Base-by-base conservation (phyloP, 768 basidiomycete genomes). In the Pisolithus albus region DNA sequence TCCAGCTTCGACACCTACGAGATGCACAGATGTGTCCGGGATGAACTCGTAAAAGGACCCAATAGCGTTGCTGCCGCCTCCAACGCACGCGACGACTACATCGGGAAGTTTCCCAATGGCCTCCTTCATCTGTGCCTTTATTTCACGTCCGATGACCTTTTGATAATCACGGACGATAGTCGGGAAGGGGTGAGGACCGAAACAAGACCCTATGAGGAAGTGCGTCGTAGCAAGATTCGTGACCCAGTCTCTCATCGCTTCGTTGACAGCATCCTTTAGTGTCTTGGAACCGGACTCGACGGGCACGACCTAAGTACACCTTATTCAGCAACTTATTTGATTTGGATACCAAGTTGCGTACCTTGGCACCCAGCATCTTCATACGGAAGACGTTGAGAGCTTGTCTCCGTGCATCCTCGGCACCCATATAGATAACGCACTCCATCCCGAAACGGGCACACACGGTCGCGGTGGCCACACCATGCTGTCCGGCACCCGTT, bases 151-250 rank as follows among this genome's bases (percentile, higher is more conserved):
- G 58, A 99, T 99, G 34, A 98, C 81, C 58, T 85, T 84, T 65
- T 99, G 96, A 80, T 94, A 98, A 69, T 99, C 96, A 44, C 96
- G 86, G 40, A 99, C 96, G 52, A 99, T 91, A 19, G 96, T 98
- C 1, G 96, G 96, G 83, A 99, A 98, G 2, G 96, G 96, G 68
- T 97, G 94, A 3, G 96, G 96, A 15, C 95, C 96, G 58, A 99
- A 97, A 40, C 84, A 92, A 15, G 94, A 97, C 28, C 96, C 96
- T 55, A 99, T 91, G 57, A 97, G 82, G 71, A 98, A 99, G 70
- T 98, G 93, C 1, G 95, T 98, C 5, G 75, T 91, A 11, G 91
- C 75, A 28, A 99, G 79, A 66, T 97, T 94, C 28, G 95, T 93
- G 11, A 98, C 96, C 96, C 96, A 99, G 70, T 97, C 94, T 40